Conservation (phyloP, 2,329 filamentous ascomycete genomes). For the Trichophyton simii region DNA sequence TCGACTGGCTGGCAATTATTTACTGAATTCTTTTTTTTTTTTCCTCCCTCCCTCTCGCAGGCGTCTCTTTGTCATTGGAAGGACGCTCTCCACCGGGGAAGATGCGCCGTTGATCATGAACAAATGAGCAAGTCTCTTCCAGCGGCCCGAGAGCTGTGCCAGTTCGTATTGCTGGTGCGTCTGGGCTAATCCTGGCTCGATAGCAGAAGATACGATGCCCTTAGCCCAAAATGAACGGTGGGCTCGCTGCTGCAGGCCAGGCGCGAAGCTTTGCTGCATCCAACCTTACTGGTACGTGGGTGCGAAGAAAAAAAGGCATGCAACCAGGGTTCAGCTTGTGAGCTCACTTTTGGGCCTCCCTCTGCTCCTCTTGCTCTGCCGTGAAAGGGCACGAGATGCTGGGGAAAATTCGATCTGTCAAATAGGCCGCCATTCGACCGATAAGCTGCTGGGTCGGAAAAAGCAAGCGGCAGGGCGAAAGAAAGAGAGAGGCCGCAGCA, state of each 20-base stretch:
- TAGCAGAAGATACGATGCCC: background rate
- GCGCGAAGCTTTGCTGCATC: background rate
- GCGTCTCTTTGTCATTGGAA: background rate
- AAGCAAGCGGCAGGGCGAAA: background rate
- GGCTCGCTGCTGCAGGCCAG: background rate
- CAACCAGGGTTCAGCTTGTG: background rate
- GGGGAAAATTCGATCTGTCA: too few relatives aligned
- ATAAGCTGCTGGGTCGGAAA: background rate
- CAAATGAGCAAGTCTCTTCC: slow-evolving; percentile 3
- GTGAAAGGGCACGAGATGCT: too few relatives aligned
- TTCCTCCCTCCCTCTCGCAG: background rate
- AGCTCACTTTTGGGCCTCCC: background rate
- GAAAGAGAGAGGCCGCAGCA: background rate
- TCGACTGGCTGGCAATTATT: background rate
- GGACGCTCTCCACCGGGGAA: background rate
- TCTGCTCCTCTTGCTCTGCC: too few relatives aligned
- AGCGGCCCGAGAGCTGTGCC: slow-evolving; percentile 2
- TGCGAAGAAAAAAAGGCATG: background rate
- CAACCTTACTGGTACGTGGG: background rate
- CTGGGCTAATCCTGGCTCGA: background rate
- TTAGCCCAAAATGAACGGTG: background rate
- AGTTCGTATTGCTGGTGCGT: background rate
- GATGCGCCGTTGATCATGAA: slow-evolving; percentile 2
- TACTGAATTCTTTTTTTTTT: background rate
- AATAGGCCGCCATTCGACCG: background rate